A percentile compares a stretch with the other conserved stretches of the same genome.
Evolutionary conservation across 192 early-diverging fungal genomes (phyloP).

Genomic region (Spizellomyces punctatus): DNA sequence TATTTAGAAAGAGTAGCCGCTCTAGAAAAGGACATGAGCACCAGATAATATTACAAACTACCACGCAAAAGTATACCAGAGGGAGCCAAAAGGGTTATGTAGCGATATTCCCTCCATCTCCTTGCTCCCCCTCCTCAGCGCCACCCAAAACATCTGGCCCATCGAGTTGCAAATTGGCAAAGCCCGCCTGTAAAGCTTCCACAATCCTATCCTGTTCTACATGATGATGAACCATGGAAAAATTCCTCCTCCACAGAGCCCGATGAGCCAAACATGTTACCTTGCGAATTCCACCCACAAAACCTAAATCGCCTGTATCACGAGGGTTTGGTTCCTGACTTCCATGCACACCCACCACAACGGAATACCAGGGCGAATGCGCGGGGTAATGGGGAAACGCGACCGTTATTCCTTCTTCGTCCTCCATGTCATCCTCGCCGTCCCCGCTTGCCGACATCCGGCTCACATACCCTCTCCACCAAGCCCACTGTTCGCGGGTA

Average conservation of each 20-base stretch:
- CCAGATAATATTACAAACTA: no score
- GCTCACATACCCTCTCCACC: conserved; percentile 15
- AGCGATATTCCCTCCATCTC: no score
- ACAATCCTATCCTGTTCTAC: no score
- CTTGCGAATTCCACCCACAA: conserved; percentile 8
- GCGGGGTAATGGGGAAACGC: conserved; percentile 20
- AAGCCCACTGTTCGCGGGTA: conserved; percentile 10
- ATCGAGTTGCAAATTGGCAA: no score
- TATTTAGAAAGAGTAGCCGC: no score
- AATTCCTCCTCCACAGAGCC: conserved; percentile 11
- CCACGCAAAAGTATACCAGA: no score
- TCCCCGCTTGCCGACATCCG: neutral
- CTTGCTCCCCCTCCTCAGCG: no score
- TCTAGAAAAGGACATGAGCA: no score
- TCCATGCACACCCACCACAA: conserved; percentile 1
- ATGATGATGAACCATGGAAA: neutral
- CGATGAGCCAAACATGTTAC: conserved; percentile 13
- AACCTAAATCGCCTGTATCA: conserved; percentile 1
- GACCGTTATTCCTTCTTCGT: conserved; percentile 7
- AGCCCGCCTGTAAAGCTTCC: no score
- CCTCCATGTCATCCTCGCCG: neutral
- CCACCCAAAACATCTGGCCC: no score
- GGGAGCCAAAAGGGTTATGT: no score
- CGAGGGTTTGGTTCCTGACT: neutral
- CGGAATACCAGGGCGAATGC: conserved; percentile 9